Conservation (phyloP, 495 filamentous ascomycete genomes). For the Aspergillus sclerotioniger region DNA sequence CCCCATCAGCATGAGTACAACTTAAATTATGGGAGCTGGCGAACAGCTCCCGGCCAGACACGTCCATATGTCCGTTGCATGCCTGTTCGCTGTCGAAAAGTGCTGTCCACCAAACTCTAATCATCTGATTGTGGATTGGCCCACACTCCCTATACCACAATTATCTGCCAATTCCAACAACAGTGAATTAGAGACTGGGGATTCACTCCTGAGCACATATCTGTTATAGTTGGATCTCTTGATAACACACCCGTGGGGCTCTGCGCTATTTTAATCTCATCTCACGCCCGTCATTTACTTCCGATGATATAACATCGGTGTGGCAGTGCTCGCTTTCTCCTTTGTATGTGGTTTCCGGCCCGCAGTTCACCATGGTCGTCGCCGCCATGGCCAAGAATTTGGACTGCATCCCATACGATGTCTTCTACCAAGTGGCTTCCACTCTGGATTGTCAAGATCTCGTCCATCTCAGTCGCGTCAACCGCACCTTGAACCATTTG, state of each 20-base stretch:
- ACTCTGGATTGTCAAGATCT: constrained; percentile 44
- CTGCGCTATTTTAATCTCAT: too few relatives aligned
- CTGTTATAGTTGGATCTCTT: not conserved
- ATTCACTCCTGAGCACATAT: not conserved
- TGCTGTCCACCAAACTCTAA: not conserved
- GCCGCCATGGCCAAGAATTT: constrained; percentile 25
- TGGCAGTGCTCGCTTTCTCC: constrained; percentile 1
- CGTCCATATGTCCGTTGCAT: not conserved
- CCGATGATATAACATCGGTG: constrained; percentile 1
- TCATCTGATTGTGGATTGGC: not conserved
- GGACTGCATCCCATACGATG: constrained; percentile 59
- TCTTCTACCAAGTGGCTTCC: constrained; percentile 55
- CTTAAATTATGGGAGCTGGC: not conserved
- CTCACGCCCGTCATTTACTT: not conserved
- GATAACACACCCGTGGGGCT: too few relatives aligned
- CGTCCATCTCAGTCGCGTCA: constrained; percentile 47
- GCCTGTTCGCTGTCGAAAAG: not conserved
- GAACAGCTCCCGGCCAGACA: not conserved
- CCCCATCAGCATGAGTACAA: not conserved
- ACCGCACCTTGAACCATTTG: constrained; percentile 51
- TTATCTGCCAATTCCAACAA: not conserved
- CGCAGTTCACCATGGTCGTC: constrained; percentile 13
- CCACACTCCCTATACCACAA: not conserved
- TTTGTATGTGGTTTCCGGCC: constrained; percentile 7
- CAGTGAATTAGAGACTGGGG: too few relatives aligned